Evolutionary conservation across 768 basidiomycete genomes (phyloP).

Genomic region (Clitopilus hobsonii): DNA sequence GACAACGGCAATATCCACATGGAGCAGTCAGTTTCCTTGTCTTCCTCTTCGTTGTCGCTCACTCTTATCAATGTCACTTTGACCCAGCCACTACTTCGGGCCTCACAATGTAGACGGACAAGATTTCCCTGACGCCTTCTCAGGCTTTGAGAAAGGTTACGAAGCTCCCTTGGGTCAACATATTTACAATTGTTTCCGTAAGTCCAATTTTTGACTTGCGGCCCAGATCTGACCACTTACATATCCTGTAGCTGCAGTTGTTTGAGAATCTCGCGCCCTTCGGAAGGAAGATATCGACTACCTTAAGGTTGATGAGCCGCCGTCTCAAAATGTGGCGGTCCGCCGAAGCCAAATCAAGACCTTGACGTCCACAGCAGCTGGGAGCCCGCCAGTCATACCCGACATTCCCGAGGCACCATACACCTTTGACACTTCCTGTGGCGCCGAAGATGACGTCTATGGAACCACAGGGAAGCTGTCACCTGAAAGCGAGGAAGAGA

Average conservation of each 20-base stretch:
- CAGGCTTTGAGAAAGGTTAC: neutral
- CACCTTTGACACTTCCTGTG: too few species aligned
- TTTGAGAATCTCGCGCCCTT: neutral
- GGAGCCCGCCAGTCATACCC: too few species aligned
- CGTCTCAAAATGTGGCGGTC: too few species aligned
- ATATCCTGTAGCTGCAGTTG: neutral
- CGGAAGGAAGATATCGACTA: neutral
- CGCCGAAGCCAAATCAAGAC: too few species aligned
- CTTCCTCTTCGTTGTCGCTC: neutral
- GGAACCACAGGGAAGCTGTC: too few species aligned
- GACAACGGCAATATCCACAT: conserved; percentile 5
- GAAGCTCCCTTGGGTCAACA: neutral
- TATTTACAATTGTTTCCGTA: neutral
- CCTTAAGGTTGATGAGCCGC: too few species aligned
- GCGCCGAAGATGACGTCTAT: too few species aligned
- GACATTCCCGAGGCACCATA: too few species aligned
- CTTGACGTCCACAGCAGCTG: too few species aligned
- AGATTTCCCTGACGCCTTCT: neutral
- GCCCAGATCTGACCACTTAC: neutral
- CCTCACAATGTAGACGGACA: neutral
- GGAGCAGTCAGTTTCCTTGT: conserved; percentile 4
- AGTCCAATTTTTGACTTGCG: neutral
- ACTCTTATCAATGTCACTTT: neutral
- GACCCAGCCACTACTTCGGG: neutral
- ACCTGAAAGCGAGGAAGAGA: too few species aligned